Percentiles rank a stretch among this genome's conserved stretches.
phyloP scores from a whole-genome alignment of 495 filamentous ascomycete species.

The Pyronema omphalodes region DNA sequence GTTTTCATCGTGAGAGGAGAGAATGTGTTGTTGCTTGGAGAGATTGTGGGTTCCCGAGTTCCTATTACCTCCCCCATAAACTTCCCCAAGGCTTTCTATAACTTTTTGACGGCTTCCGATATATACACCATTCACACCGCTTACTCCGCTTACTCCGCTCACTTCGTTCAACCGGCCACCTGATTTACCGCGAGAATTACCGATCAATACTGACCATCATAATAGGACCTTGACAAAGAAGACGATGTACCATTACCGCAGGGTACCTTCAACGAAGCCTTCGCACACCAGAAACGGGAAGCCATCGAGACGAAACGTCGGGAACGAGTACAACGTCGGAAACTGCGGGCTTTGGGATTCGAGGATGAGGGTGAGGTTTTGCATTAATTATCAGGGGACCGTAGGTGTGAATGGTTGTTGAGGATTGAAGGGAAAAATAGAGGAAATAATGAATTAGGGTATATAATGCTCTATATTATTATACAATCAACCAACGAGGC shows the following conservation, averaged over 20 bases:
- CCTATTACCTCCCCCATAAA: background rate
- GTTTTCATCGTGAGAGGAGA: conserved; percentile 83
- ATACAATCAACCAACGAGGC: no score
- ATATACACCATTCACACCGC: no score
- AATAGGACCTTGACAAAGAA: conserved; percentile 76
- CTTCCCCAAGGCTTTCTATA: no score
- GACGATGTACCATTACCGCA: conserved; percentile 59
- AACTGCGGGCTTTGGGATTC: conserved; percentile 59
- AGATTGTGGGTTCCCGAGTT: conserved; percentile 44
- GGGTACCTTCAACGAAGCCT: conserved; percentile 49
- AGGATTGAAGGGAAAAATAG: background rate
- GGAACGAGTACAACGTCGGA: conserved; percentile 51
- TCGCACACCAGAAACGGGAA: conserved; percentile 50
- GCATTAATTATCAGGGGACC: conserved; percentile 4
- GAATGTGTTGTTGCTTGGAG: conserved; percentile 78
- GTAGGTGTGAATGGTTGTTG: background rate
- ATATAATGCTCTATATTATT: no score
- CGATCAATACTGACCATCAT: no score
- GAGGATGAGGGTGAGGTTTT: conserved; percentile 46
- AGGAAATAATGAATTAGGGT: no score
- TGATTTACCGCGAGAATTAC: no score
- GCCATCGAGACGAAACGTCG: conserved; percentile 45
- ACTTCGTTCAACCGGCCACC: no score
- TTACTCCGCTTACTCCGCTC: background rate
- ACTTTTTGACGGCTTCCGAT: background rate